Percentiles rank a stretch among this genome's conserved stretches.
Conservation (phyloP, 2,329 filamentous ascomycete genomes). For the Plectosphaerella plurivora region DNA sequence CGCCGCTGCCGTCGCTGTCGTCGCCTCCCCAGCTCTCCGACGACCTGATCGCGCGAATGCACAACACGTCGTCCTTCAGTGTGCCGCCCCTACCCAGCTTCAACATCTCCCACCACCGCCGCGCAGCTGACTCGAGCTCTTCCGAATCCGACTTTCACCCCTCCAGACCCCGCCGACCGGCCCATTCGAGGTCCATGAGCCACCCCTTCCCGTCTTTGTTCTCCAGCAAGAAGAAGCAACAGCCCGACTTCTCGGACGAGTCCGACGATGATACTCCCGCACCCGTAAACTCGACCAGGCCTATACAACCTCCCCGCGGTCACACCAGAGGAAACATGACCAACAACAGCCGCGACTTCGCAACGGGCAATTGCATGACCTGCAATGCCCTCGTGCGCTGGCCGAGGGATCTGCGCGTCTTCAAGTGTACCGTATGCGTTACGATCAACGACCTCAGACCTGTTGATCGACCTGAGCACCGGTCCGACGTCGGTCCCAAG, state of each 20-base stretch:
- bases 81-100: slow-evolving; percentile 16
- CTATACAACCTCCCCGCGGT: slow-evolving; percentile 11
- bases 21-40: slow-evolving; percentile 9
- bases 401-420: slow-evolving; percentile 68
- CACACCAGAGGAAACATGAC: slow-evolving; percentile 26
- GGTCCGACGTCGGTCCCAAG: slow-evolving; percentile 7
- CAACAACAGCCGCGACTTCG: slow-evolving; percentile 49
- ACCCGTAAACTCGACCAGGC: slow-evolving; percentile 13
- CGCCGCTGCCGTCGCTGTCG: slow-evolving; percentile 15
- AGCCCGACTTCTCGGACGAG: slow-evolving; percentile 31
- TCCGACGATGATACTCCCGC: slow-evolving; percentile 20
- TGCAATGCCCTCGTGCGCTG: slow-evolving; percentile 78
- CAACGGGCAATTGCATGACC: slow-evolving; percentile 76
- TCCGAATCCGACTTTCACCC: slow-evolving; percentile 36
- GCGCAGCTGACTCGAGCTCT: slow-evolving; percentile 33
- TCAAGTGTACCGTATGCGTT: slow-evolving; percentile 78
- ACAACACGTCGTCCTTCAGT: slow-evolving; percentile 26
- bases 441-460: slow-evolving; percentile 72
- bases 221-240: slow-evolving; percentile 50
- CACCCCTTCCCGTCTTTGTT: slow-evolving; percentile 75
- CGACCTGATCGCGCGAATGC: slow-evolving; percentile 31
- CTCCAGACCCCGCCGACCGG: slow-evolving; percentile 16
- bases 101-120: slow-evolving; percentile 14
- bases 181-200: slow-evolving; percentile 67
- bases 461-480: slow-evolving; percentile 3